Base-by-base conservation (phyloP, 1,139 yeast genomes). In the Geotrichum phurueaensis region DNA sequence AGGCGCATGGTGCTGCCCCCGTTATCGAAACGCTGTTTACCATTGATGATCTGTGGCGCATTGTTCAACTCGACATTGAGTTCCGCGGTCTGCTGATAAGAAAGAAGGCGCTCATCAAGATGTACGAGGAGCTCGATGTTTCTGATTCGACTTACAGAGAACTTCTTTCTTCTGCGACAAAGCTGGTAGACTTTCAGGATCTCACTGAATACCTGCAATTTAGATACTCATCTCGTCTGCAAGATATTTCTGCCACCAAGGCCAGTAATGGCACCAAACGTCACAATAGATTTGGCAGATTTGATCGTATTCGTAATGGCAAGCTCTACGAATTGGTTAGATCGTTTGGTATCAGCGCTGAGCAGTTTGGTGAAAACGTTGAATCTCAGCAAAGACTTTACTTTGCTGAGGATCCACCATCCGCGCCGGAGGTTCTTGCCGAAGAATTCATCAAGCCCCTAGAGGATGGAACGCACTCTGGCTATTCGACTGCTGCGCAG, bases 71-170 rank as follows among this genome's bases (percentile, higher is more conserved):
- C 58, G 98, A 94, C 71, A 81, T 91, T 66, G 97, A 90, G 68
- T 94, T 85, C 73, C 97, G 92, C 70, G 87, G 96, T 10, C 77
- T 92, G 54, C 79, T 88, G 63, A 91, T 88, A 67, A 92, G 91
- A 76, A 56, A 27, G 23, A 78, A 81, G 60, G 81, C 86, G 52
- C 83, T 87, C 39, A 81, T 81, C 65, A 81, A 80, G 59, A 76
- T 89, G 60, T 84, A 84, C 63, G 78, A 81, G 25, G 76, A 82
- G 20, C 75, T 91, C 63, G 78, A 78, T 27, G 72, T 82, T 23
- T 80, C 80, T 54, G 97, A 90, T 71, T 79, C 82, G 53, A 76
- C 84, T 22, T 83, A 83, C 63, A 87, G 84, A 61, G 83, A 81
- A 48, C 73, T 76, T 57, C 78, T 86, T 55, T 77, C 73, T 29